Conservation (phyloP, 2,329 filamentous ascomycete genomes). For the Talaromyces sp. region DNA sequence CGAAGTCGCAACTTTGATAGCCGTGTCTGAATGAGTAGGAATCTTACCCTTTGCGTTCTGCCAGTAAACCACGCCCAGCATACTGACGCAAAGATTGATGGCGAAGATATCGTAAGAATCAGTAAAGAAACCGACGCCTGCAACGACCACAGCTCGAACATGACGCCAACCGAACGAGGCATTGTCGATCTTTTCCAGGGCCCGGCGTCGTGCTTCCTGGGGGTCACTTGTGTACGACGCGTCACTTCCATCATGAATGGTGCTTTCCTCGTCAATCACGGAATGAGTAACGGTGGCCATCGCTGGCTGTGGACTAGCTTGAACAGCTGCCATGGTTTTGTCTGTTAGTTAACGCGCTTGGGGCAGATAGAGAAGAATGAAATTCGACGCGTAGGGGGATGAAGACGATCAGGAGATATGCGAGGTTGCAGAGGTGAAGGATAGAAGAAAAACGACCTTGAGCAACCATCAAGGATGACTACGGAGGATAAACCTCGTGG, state of each 20-base stretch:
- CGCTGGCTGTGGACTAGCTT: background rate
- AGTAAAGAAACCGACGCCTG: constrained; percentile 86
- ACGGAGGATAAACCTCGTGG: background rate
- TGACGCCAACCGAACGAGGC: constrained; percentile 85
- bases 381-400: background rate
- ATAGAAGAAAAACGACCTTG: background rate
- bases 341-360: too few relatives aligned
- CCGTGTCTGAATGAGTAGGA: constrained; percentile 70
- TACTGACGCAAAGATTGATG: constrained; percentile 70
- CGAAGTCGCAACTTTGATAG: constrained; percentile 83
- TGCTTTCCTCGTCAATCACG: background rate
- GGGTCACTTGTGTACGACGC: background rate
- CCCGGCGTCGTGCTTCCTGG: constrained; percentile 60
- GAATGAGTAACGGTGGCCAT: background rate
- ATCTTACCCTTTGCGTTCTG: constrained; percentile 60
- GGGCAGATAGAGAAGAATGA: background rate
- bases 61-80: constrained; percentile 81
- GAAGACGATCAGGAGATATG: background rate
- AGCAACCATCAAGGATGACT: background rate
- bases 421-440: background rate
- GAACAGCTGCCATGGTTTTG: background rate
- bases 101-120: constrained; percentile 85
- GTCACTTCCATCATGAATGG: background rate
- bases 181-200: constrained; percentile 79
- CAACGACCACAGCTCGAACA: constrained; percentile 73